A percentile compares a stretch with the other conserved stretches of the same genome.
phyloP scores from a whole-genome alignment of 345 rosid species.

The Brassica rapa region DNA sequence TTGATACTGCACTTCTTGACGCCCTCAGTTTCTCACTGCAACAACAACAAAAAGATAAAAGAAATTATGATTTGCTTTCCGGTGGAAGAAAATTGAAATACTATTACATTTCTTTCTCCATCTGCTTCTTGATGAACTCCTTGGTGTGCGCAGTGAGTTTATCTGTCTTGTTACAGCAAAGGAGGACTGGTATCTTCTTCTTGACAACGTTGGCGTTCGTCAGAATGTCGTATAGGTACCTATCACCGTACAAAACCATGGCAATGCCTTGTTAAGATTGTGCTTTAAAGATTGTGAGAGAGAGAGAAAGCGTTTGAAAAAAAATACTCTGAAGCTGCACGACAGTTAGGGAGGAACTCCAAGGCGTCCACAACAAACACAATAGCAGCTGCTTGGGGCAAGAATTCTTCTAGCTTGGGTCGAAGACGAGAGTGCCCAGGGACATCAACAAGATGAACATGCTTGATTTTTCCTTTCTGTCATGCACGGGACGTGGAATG shows the following conservation, averaged over 20 bases:
- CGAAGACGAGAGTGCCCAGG: constrained; percentile 94
- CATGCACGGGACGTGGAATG: constrained; percentile 11
- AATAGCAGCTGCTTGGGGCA: constrained; percentile 83
- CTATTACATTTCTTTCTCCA: constrained; percentile 94
- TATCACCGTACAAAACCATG: constrained; percentile 30
- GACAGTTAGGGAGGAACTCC: constrained; percentile 84
- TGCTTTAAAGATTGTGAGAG: neutral
- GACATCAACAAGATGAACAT: constrained; percentile 86
- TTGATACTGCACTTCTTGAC: constrained; percentile 74
- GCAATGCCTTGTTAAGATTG: neutral
- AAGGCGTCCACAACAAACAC: constrained; percentile 85
- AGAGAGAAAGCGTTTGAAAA: constrained; percentile 27
- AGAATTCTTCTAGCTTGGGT: constrained; percentile 74
- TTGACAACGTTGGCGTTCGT: constrained; percentile 74
- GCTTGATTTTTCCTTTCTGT: constrained; percentile 71
- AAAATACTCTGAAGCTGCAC: constrained; percentile 75
- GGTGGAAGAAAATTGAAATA: neutral
- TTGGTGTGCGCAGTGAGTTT: constrained; percentile 95
- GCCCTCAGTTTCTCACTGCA: constrained; percentile 27
- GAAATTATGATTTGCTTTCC: neutral
- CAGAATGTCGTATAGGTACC: constrained; percentile 86
- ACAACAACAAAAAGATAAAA: neutral
- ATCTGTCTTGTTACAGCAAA: constrained; percentile 94
- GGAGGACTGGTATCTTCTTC: constrained; percentile 75
- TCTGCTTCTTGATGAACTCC: constrained; percentile 85